Conservation (phyloP, 208 protist species). For the Leishmania major region DNA sequence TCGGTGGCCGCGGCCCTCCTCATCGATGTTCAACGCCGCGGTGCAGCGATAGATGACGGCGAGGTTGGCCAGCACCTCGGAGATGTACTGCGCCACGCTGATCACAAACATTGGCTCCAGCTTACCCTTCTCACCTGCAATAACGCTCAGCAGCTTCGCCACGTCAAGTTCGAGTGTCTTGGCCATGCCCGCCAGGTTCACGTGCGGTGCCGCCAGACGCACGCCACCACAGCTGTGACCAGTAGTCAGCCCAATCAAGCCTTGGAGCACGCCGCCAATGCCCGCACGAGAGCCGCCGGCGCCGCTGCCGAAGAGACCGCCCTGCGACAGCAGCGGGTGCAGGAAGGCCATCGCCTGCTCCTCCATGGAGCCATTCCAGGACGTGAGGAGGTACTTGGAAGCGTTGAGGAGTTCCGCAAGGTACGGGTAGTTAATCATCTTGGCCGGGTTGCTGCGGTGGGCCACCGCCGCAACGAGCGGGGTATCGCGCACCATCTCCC, state of each 20-base stretch:
- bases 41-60: conserved; percentile 78
- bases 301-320: conserved; percentile 7
- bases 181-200: conserved; percentile 60
- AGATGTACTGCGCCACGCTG: conserved; percentile 50
- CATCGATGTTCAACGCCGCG: conserved; percentile 55
- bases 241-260: conserved; percentile 27
- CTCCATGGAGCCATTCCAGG: conserved; percentile 39
- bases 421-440: conserved; percentile 74
- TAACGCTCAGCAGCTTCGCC: conserved; percentile 36
- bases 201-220: conserved; percentile 57
- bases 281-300: background rate
- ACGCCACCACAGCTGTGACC: conserved; percentile 23
- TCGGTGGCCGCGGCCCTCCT: conserved; percentile 51
- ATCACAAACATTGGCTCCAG: conserved; percentile 44
- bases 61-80: conserved; percentile 73
- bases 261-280: conserved; percentile 8
- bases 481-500: conserved; percentile 52
- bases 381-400: conserved; percentile 50
- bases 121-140: conserved; percentile 31
- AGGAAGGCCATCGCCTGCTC: conserved; percentile 51
- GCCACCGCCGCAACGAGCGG: conserved; percentile 32
- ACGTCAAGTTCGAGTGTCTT: conserved; percentile 57
- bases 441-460: conserved; percentile 52
- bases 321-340: conserved; percentile 40
- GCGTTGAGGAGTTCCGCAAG: conserved; percentile 43